Evolutionary conservation across 257 asterid species (phyloP).

Genomic region (Nyctanthes arbortristis): DNA sequence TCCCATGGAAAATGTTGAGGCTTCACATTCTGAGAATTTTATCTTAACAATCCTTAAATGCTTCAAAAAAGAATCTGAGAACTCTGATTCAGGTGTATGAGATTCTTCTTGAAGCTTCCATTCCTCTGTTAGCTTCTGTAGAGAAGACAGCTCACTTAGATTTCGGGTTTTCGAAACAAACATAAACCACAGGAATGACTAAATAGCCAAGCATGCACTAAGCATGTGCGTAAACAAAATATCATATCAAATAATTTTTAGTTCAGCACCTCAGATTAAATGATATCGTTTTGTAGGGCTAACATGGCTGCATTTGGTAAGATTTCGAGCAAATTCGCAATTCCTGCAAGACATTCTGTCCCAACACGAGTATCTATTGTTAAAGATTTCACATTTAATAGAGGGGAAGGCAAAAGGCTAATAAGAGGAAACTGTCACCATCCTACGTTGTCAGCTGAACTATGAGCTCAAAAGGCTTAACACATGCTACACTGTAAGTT

Average conservation of each 20-base stretch:
- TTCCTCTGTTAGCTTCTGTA: neutral
- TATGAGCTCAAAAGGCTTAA: too few species aligned
- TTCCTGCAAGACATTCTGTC: neutral
- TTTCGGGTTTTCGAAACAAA: too few species aligned
- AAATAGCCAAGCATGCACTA: neutral
- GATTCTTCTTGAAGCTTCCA: neutral
- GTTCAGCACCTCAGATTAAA: neutral
- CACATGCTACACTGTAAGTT: too few species aligned
- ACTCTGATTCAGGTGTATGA: neutral
- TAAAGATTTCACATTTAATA: too few species aligned
- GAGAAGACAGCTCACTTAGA: neutral
- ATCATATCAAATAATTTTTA: neutral
- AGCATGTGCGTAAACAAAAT: neutral
- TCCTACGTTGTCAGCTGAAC: too few species aligned
- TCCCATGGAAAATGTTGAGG: neutral
- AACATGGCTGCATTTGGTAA: neutral
- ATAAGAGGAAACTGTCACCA: too few species aligned
- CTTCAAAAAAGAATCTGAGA: neutral
- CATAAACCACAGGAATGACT: too few species aligned
- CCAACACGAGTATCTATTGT: neutral
- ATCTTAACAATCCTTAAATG: constrained; percentile 8
- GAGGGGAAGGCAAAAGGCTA: too few species aligned
- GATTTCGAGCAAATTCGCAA: neutral
- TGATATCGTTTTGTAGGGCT: neutral
- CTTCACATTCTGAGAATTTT: neutral